Conservation (phyloP, 805 yeast genomes). For the Yarrowia osloensis region DNA sequence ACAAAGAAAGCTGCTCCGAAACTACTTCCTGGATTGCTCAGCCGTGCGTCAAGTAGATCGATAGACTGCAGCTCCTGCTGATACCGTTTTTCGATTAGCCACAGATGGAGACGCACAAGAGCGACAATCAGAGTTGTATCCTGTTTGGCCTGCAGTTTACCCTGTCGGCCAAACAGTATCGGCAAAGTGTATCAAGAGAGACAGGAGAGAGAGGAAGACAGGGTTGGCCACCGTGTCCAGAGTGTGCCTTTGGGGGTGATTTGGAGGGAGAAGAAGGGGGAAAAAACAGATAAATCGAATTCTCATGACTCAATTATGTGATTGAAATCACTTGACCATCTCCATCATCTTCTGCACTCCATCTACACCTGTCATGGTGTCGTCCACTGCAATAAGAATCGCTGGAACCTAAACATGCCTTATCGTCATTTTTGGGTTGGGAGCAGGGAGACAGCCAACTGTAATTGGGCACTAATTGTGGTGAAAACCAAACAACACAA, state of each 20-base stretch:
- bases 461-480: background rate
- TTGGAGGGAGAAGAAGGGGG: no score
- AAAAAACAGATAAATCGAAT: no score
- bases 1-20: conserved; percentile 1
- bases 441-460: conserved; percentile 2
- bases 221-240: background rate
- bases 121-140: background rate
- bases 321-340: no score
- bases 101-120: background rate
- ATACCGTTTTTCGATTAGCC: background rate
- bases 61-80: background rate
- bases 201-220: background rate
- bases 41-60: background rate
- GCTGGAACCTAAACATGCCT: background rate
- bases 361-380: no score
- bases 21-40: background rate
- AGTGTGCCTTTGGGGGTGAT: background rate
- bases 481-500: background rate
- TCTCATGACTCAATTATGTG: no score
- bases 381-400: no score
- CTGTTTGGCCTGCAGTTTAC: background rate
- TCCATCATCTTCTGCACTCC: no score
- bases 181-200: background rate
- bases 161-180: no score
- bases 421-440: conserved; percentile 9